These are phyloP conservation scores for Spathaspora passalidarum DNA, from an alignment of 805 yeast genomes.

Conservation along the genomic window DNA sequence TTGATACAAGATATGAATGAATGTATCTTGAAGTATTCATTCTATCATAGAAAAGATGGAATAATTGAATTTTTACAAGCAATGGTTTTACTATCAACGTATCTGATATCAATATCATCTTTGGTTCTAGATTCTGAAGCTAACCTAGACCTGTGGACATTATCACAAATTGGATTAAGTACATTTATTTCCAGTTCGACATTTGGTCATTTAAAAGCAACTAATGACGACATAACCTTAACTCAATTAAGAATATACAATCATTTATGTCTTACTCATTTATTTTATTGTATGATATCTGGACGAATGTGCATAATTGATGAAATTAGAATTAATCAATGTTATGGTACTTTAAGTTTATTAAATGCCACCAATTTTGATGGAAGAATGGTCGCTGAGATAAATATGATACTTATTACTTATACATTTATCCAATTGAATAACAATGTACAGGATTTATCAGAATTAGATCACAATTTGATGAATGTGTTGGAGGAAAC, in stretches of 20 bases:
- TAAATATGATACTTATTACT: conserved; percentile 54
- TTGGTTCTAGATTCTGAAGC: conserved; percentile 28
- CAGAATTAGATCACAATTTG: conserved; percentile 24
- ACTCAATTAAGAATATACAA: conserved; percentile 68
- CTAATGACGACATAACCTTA: conserved; percentile 46
- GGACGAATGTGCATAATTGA: conserved; percentile 67
- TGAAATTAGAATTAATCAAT: conserved; percentile 54
- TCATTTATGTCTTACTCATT: conserved; percentile 64
- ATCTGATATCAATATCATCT: conserved; percentile 59
- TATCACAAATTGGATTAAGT: conserved; percentile 64
- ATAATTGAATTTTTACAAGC: conserved; percentile 65
- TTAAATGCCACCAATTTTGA: conserved; percentile 72
- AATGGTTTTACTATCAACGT: conserved; percentile 60
- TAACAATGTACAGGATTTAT: conserved; percentile 1
- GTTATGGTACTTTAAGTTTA: conserved; percentile 54
- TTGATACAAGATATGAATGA: conserved; percentile 48
- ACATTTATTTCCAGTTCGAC: conserved; percentile 55
- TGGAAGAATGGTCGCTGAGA: conserved; percentile 79
- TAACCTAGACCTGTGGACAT: conserved; percentile 65
- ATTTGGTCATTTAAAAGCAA: conserved; percentile 33
- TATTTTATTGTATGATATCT: conserved; percentile 61
- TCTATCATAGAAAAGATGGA: conserved; percentile 21
- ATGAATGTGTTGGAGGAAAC: conserved; percentile 45
- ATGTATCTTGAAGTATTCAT: conserved; percentile 34
- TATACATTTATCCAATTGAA: conserved; percentile 52